These are phyloP conservation scores for Choanephora cucurbitarum DNA, from an alignment of 371 early-diverging fungal species.

Conservation along the genomic window DNA sequence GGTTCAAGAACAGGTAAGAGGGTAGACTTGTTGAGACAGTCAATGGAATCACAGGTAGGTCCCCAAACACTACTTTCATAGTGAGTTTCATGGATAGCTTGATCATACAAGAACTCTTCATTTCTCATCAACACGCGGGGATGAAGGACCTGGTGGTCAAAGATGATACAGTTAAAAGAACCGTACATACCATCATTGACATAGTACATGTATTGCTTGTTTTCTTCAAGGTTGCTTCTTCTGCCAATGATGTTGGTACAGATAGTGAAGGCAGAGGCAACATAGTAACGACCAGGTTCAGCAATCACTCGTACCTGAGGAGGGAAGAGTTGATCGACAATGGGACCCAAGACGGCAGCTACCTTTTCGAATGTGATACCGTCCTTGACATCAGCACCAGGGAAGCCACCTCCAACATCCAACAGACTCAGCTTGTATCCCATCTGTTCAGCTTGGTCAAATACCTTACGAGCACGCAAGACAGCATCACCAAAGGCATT, in stretches of 20 bases:
- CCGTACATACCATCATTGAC: conserved; percentile 98
- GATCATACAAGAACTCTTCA: conserved; percentile 51
- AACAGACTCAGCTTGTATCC: conserved; percentile 83
- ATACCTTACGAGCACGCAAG: conserved; percentile 77
- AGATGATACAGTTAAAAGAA: conserved; percentile 96
- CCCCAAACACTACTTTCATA: conserved; percentile 90
- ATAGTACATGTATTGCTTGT: conserved; percentile 89
- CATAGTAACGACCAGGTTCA: conserved; percentile 98
- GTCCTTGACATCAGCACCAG: conserved; percentile 77
- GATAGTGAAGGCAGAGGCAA: conserved; percentile 90
- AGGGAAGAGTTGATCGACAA: conserved; percentile 79
- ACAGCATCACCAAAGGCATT: conserved; percentile 93
- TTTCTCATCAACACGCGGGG: conserved; percentile 55
- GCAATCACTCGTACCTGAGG: conserved; percentile 85
- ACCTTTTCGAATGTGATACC: conserved; percentile 85
- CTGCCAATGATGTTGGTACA: conserved; percentile 92
- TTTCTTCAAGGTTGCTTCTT: conserved; percentile 59
- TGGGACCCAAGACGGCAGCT: conserved; percentile 78
- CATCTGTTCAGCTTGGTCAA: conserved; percentile 77
- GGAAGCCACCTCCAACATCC: conserved; percentile 98
- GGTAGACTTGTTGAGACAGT: conserved; percentile 78
- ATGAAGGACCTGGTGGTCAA: conserved; percentile 87
- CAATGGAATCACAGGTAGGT: conserved; percentile 98
- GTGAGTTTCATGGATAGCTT: conserved; percentile 18
- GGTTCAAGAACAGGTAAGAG: conserved; percentile 83